Evolutionary conservation across 2,329 filamentous ascomycete genomes (phyloP), one percentile per base, ranked within the genome.

Genomic region (Fusarium pininemorale): DNA sequence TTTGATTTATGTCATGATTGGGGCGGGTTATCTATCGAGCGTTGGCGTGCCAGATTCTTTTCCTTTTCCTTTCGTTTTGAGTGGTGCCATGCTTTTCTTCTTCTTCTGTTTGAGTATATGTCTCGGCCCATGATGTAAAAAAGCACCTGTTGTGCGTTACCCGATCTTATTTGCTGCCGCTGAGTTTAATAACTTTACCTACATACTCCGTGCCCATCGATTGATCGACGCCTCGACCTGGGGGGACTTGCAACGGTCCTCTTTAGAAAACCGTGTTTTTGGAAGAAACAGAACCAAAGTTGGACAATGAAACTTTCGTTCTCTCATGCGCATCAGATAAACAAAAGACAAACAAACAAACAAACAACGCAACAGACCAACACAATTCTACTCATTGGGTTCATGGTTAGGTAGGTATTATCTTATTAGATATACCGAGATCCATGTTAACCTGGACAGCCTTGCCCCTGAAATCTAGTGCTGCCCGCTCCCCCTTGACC

Each of bases 401-500:
- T 42, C 47, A 62, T 68, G 63, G 48, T 69, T 38, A 53, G 45
- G 66, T 44, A 55, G 45, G 66, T 44, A 55, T 24, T 24, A 51
- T 51, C 48, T 51, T 13, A 51, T 38, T 63, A 48, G 24, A 54
- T 39, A 54, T 39, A 38, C 41, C 35, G 22, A 64, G 50, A 70
- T 66, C 72, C 72, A 63, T 75, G 72, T 51, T 60, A 59, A 62
- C 47, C 47, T 32, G 15, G 47, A 51, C 54, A 73, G 69, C 54
- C 72, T 70, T 75, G 73, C 73, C 73, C 73, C 73, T 75, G 73
- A 75, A 75, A 75, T 75, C 73, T 75, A 66, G 69, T 71, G 70
- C 73, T 75, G 65, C 69, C 50, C 39, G 65, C 69, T 14, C 32
- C 32, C 69, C 72, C 73, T 71, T 74, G 72, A 75, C 72, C 72